Conservation (phyloP, 164 flowering plant species). For the Protea cynaroides region DNA sequence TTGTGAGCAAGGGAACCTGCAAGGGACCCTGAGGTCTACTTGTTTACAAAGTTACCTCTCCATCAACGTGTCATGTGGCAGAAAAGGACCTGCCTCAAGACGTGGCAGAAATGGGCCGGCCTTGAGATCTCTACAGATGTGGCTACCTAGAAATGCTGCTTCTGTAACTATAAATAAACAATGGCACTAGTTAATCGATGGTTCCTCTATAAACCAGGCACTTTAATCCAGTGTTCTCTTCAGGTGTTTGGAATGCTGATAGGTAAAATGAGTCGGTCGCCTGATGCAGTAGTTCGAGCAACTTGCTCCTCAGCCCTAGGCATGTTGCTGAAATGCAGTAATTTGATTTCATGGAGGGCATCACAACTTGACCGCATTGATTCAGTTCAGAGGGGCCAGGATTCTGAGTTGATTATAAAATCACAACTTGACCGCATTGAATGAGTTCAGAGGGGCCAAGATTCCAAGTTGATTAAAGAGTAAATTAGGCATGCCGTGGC, state of each 20-base stretch:
- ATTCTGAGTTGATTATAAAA: too few relatives aligned
- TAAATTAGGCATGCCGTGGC: neutral
- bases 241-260: constrained; percentile 88
- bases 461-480: constrained; percentile 21
- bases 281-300: constrained; percentile 83
- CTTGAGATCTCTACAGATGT: too few relatives aligned
- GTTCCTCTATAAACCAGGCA: too few relatives aligned
- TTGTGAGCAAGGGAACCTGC: too few relatives aligned
- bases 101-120: too few relatives aligned
- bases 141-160: too few relatives aligned
- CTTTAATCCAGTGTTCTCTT: neutral
- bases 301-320: constrained; percentile 72
- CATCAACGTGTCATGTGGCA: too few relatives aligned
- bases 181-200: neutral
- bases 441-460: constrained; percentile 30
- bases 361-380: constrained; percentile 46
- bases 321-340: constrained; percentile 53
- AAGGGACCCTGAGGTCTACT: too few relatives aligned
- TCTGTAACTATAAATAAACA: neutral
- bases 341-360: constrained; percentile 45
- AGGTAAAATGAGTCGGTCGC: constrained; percentile 58
- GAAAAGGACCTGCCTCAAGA: too few relatives aligned
- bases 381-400: constrained; percentile 19
- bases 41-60: too few relatives aligned
- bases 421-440: too few relatives aligned